Base-by-base conservation (phyloP, 768 basidiomycete species). In the Clitopilus hobsonii region DNA sequence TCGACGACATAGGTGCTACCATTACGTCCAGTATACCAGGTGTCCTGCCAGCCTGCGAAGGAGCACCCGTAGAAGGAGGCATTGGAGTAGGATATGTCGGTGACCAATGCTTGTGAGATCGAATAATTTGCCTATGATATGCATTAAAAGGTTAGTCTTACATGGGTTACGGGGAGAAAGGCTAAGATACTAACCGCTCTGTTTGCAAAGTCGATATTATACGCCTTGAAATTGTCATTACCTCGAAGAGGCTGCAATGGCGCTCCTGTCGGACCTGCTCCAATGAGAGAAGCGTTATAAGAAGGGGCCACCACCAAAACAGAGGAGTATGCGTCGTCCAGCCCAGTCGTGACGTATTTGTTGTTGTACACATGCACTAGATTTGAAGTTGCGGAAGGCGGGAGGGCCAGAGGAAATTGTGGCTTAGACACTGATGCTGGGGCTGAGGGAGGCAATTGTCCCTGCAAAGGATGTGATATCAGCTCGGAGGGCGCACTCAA, bases 191-290 rank as follows among this genome's bases (percentile, higher is more conserved):
- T 54, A 57, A 86, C 85, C n/a, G 84, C 85, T 56, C 79, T 72
- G 58, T 87, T 88, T 53, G 84, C 74, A 54, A 86, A 83, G 62
- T 86, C 78, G 56, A 88, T 80, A 58, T 87, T 86, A 57, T 87
- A 86, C 7, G 76, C 80, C 59, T 72, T 84, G 69, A 87, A 86
- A 60, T 88, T 78, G 22, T 64, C 57, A 56, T 71, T 83, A 0
- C 85, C 85, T 52, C 81, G 83, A 10, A 70, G 62, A 3, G 74
- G 72, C 57, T 83, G 75, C 1, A 73, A 65, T 16, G 77, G 82
- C 0, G 83, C 83, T 1, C 83, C 83, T 6, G 75, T 79, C 1
- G 83, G 76, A 1, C 84, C 84, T 1, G 81, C 77, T 2, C 84
- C 83, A 47, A 85, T 84, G 45, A 85, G 66, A 27, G 82, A 79